phyloP scores from a whole-genome alignment of 1,139 yeast species.

The Nakaseomyces kungkrabaensis region DNA sequence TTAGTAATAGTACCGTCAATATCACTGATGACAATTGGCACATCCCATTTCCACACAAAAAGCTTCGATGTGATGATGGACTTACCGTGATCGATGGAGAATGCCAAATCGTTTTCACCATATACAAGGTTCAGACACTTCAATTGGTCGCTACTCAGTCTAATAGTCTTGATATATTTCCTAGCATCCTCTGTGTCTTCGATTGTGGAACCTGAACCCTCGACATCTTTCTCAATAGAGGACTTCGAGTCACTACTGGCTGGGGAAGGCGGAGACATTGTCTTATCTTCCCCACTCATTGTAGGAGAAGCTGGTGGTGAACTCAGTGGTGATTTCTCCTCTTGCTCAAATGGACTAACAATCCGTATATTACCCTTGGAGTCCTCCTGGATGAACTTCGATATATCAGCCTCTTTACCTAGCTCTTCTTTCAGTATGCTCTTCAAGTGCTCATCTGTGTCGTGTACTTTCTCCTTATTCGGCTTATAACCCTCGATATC shows the following conservation, averaged over 20 bases:
- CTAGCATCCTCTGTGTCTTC: conserved; percentile 7
- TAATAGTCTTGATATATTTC: conserved; percentile 69
- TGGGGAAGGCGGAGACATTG: conserved; percentile 7
- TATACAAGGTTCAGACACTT: conserved; percentile 59
- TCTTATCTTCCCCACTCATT: conserved; percentile 6
- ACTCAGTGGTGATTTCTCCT: conserved; percentile 9
- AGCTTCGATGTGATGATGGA: conserved; percentile 67
- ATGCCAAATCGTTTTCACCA: conserved; percentile 72
- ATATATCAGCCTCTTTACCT: conserved; percentile 43
- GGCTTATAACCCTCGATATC: conserved; percentile 98
- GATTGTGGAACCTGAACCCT: conserved; percentile 6
- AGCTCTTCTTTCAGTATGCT: conserved; percentile 64
- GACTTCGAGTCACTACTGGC: not conserved
- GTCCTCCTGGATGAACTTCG: conserved; percentile 48
- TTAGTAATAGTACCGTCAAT: conserved; percentile 98
- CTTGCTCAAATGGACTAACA: conserved; percentile 33
- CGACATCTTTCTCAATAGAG: not conserved
- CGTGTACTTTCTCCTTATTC: conserved; percentile 60
- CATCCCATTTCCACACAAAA: conserved; percentile 73
- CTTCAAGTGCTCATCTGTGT: conserved; percentile 60
- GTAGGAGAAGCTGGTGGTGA: conserved; percentile 23
- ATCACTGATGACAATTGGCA: conserved; percentile 92
- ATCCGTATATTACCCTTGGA: conserved; percentile 67
- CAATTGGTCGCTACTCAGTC: conserved; percentile 87
- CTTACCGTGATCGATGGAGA: conserved; percentile 73